Evolutionary conservation across 768 basidiomycete genomes (phyloP).

Genomic region (Punctularia strigosozonata): DNA sequence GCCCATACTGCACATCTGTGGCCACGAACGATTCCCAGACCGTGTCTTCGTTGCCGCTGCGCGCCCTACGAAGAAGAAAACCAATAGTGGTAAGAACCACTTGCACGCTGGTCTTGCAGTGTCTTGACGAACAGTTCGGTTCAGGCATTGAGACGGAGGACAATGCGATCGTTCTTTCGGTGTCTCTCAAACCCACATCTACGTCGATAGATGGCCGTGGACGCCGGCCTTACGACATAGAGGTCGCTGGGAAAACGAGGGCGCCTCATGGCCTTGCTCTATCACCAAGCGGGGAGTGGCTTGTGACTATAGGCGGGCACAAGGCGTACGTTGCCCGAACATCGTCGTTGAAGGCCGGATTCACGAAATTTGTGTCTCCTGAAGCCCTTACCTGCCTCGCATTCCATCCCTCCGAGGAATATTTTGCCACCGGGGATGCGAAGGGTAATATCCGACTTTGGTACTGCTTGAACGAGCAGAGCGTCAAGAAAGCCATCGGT

Average conservation of each 20-base stretch:
- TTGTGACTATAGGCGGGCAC: slow-evolving; percentile 64
- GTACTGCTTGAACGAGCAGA: slow-evolving; percentile 74
- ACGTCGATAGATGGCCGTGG: slow-evolving; percentile 26
- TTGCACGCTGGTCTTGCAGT: background rate
- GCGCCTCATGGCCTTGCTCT: slow-evolving; percentile 52
- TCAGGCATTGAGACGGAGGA: slow-evolving; percentile 25
- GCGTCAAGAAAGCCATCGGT: slow-evolving; percentile 36
- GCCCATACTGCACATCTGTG: slow-evolving; percentile 61
- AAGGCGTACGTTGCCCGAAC: slow-evolving; percentile 67
- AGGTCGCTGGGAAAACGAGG: slow-evolving; percentile 56
- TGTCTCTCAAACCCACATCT: slow-evolving; percentile 43
- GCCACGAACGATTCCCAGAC: slow-evolving; percentile 58
- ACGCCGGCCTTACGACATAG: slow-evolving; percentile 38
- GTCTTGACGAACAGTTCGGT: slow-evolving; percentile 1
- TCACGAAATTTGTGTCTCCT: slow-evolving; percentile 74
- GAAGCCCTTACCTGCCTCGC: slow-evolving; percentile 75
- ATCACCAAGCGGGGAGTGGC: slow-evolving; percentile 67
- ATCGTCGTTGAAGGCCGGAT: slow-evolving; percentile 46
- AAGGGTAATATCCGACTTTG: slow-evolving; percentile 81
- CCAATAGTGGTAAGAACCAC: slow-evolving; percentile 15
- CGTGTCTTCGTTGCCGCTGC: slow-evolving; percentile 58
- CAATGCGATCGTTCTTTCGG: slow-evolving; percentile 46
- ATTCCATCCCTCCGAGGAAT: slow-evolving; percentile 83
- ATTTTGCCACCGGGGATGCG: slow-evolving; percentile 89
- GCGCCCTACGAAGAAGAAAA: slow-evolving; percentile 34